Evolutionary conservation across 306 rosid species (phyloP).

Genomic region (Cicer pinnatifidum): DNA sequence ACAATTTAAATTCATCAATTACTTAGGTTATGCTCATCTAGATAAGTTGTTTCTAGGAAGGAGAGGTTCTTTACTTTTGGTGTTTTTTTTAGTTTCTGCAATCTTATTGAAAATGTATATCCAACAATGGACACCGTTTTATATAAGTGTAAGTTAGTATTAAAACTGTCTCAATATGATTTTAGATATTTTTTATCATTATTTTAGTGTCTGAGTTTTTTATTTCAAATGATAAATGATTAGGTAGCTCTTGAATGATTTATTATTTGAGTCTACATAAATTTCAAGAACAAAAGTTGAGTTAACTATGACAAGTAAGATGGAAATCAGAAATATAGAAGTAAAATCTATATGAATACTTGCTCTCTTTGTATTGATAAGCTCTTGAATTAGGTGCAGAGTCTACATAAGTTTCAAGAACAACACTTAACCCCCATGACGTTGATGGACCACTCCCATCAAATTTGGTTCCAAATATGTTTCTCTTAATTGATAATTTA

Average conservation of each 20-base stretch:
- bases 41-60: not conserved
- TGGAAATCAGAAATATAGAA: not conserved
- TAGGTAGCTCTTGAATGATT: not conserved
- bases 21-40: not conserved
- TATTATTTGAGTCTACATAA: not conserved
- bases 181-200: not conserved
- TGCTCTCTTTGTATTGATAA: no score
- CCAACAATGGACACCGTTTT: no score
- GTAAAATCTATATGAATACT: no score
- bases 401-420: not conserved
- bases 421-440: no score
- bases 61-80: no score
- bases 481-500: no score
- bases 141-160: not conserved
- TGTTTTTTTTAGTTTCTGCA: slow-evolving; percentile 1
- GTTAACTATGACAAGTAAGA: not conserved
- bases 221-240: not conserved
- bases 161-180: not conserved
- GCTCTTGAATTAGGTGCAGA: not conserved
- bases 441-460: no score
- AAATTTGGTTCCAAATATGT: no score
- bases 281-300: not conserved
- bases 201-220: not conserved
- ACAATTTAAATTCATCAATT: not conserved
- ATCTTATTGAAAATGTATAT: not conserved